phyloP scores from a whole-genome alignment of 345 rosid species.

The Raphanus raphanistrum region DNA sequence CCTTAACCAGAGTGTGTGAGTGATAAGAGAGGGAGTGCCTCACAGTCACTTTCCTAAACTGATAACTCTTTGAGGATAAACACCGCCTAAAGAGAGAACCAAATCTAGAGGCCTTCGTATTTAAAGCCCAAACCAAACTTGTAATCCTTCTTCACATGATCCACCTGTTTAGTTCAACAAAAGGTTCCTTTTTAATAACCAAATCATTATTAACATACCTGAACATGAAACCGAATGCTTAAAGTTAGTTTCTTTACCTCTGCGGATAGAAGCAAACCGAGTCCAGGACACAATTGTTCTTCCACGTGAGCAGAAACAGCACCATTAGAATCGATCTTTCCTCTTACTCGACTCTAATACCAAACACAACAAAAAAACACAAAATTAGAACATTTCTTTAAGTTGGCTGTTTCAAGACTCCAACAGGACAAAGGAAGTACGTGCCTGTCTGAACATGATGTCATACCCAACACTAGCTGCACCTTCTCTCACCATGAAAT shows the following conservation, averaged over 20 bases:
- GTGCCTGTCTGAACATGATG: conserved; percentile 79
- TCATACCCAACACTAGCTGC: conserved; percentile 90
- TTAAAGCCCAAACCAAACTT: conserved; percentile 87
- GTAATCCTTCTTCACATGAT: conserved; percentile 87
- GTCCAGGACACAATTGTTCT: conserved; percentile 68
- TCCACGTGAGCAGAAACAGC: conserved; percentile 64
- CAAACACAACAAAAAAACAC: not conserved
- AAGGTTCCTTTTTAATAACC: not conserved
- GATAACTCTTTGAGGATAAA: not conserved
- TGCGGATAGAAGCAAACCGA: conserved; percentile 69
- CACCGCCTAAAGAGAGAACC: not conserved
- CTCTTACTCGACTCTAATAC: conserved; percentile 69
- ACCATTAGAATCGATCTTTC: conserved; percentile 88
- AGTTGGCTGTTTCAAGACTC: not conserved
- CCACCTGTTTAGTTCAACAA: conserved; percentile 54
- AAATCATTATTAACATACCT: not conserved
- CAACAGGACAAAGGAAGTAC: not conserved
- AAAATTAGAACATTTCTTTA: not conserved
- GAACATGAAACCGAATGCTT: not conserved
- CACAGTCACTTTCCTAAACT: not conserved
- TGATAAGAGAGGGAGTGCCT: not conserved
- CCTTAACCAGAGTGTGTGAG: not conserved
- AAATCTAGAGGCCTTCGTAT: not conserved
- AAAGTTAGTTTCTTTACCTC: conserved; percentile 55
- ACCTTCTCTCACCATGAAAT: conserved; percentile 67